Evolutionary conservation across 2,329 filamentous ascomycete species (phyloP).

Genomic region (Cordyceps cateniannulata): DNA sequence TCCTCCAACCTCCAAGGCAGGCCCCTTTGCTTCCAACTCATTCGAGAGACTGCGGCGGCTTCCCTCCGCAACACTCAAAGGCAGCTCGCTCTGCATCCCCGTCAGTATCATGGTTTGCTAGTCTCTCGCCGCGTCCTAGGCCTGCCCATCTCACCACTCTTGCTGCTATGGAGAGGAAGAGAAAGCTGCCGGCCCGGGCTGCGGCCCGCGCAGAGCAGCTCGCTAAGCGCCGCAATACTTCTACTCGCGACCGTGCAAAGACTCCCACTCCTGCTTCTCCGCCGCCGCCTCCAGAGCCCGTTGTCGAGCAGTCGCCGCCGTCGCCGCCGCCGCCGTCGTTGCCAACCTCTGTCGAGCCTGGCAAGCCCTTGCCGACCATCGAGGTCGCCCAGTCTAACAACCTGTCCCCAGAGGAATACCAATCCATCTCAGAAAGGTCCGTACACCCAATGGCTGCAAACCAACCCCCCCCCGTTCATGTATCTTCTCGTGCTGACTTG

Average conservation of each 20-base stretch:
- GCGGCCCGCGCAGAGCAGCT: constrained; percentile 54
- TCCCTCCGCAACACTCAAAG: neutral
- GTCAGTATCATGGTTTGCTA: constrained; percentile 11
- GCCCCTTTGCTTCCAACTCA: neutral
- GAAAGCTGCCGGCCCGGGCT: constrained; percentile 57
- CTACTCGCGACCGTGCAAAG: constrained; percentile 45
- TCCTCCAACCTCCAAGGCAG: neutral
- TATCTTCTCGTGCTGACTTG: constrained; percentile 14
- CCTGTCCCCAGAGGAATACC: constrained; percentile 60
- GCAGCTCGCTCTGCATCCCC: constrained; percentile 10
- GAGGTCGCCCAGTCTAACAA: constrained; percentile 59
- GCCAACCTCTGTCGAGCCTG: constrained; percentile 56
- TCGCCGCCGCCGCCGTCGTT: constrained; percentile 35
- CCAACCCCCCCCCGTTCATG: neutral
- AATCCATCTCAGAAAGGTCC: constrained; percentile 67
- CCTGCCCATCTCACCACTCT: constrained; percentile 1
- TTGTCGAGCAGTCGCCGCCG: constrained; percentile 23
- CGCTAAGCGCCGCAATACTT: constrained; percentile 53
- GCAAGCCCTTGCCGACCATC: constrained; percentile 65
- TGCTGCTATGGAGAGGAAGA: constrained; percentile 54
- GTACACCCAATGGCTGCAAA: constrained; percentile 14
- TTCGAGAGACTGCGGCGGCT: neutral
- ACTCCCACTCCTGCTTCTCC: constrained; percentile 39
- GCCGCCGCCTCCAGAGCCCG: constrained; percentile 32
- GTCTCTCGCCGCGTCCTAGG: constrained; percentile 10